Evolutionary conservation across 192 early-diverging fungal genomes (phyloP), one percentile per base, ranked within the genome.

Genomic region (Linnemannia schmuckeri): DNA sequence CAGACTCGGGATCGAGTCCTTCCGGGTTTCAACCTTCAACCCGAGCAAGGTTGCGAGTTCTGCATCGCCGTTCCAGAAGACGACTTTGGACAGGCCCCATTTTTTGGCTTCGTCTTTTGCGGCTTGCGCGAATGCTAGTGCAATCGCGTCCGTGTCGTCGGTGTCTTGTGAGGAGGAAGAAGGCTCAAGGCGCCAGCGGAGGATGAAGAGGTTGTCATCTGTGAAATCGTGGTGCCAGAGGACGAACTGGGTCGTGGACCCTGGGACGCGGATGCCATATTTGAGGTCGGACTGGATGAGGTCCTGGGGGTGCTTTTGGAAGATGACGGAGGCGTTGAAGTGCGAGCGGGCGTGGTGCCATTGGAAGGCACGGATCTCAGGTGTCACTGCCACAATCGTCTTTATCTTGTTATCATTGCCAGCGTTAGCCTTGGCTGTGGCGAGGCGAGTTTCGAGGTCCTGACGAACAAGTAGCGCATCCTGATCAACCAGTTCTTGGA

Each of bases 151-250:
- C 30, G 37, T 9, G 20, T 71, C 63, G 5, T 22, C 47, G 20
- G 18, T 33, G 33, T 66, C 61, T 22, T 15, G 49, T 20, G 49
- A 22, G 61, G 61, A 12, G 0, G 74, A 63, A 24, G 44, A 22
- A 20, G 66, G 55, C 13, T 80, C 78, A 5, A 85, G 57, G 44
- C 83, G 83, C 83, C 83, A 85, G 54, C 83, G 77, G 27, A 85
- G 74, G 38, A 85, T 85, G 35, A 75, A 80, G 38, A 85, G 61
- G 35, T 85, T 74, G 66, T 85, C 83, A n/a, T 79, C 83, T 46
- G 77, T 79, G 15, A 85, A 85, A 40, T 85, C 83, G 47, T 85
- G 83, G 40, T 85, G 77, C 83, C 83, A 85, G 40, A 85, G 49
- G 41, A 80, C 78, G 52, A 85, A 85, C 40, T 77, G 73, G 47